phyloP scores from a whole-genome alignment of 2,329 filamentous ascomycete genomes.

The Xylariales sp. region DNA sequence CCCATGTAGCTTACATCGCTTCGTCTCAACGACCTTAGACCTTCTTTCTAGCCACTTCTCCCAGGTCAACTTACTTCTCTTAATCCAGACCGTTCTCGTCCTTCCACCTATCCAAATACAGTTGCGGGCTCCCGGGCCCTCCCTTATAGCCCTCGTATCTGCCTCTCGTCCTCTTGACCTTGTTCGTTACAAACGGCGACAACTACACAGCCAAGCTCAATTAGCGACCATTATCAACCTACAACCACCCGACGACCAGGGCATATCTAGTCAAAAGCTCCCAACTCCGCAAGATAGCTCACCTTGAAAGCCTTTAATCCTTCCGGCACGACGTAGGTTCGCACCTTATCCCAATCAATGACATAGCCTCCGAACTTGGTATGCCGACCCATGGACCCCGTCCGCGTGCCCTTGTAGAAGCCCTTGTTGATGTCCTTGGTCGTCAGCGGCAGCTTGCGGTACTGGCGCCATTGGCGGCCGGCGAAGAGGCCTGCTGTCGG shows the following conservation, averaged over 20 bases:
- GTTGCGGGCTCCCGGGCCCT: slow-evolving; percentile 56
- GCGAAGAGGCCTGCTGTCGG: slow-evolving; percentile 44
- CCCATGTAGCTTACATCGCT: no score
- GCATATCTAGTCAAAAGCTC: not conserved
- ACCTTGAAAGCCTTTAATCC: slow-evolving; percentile 69
- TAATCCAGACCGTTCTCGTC: slow-evolving; percentile 58
- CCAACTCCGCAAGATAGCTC: slow-evolving; percentile 17
- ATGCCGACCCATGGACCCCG: slow-evolving; percentile 81
- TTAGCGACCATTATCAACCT: not conserved
- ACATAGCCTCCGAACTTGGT: slow-evolving; percentile 79
- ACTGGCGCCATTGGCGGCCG: slow-evolving; percentile 47
- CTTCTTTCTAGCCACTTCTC: no score
- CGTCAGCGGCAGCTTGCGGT: slow-evolving; percentile 75
- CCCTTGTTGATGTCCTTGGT: slow-evolving; percentile 91
- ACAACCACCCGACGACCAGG: not conserved
- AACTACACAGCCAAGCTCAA: slow-evolving; percentile 37
- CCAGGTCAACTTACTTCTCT: no score
- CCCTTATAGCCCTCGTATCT: slow-evolving; percentile 45
- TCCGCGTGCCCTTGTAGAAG: slow-evolving; percentile 94
- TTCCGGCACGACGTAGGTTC: slow-evolving; percentile 80
- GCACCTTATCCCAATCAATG: slow-evolving; percentile 81
- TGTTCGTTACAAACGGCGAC: slow-evolving; percentile 70
- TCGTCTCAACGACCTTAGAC: no score
- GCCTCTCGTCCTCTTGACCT: slow-evolving; percentile 48
- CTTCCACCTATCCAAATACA: slow-evolving; percentile 65